These are phyloP conservation scores for Torrubiellomyces zombiae DNA, from an alignment of 2,329 filamentous ascomycete species.

Conservation along the genomic window DNA sequence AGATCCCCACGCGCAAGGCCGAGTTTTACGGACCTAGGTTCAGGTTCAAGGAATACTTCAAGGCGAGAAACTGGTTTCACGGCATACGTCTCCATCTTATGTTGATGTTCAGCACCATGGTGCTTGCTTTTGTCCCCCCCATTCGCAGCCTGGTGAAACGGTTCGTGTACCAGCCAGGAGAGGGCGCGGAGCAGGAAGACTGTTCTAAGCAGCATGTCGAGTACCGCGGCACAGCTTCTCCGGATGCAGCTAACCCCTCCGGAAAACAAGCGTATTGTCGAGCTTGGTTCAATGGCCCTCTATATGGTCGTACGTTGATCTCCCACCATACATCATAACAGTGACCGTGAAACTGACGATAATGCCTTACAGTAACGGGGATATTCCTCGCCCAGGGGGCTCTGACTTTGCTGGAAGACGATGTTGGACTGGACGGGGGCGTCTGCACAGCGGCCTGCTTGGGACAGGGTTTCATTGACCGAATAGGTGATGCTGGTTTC, in stretches of 20 bases:
- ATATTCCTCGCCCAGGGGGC: conserved; percentile 48
- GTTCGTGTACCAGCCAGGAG: conserved; percentile 34
- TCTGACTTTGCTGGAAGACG: conserved; percentile 45
- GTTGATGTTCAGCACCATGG: conserved; percentile 22
- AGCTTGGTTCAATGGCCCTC: conserved; percentile 39
- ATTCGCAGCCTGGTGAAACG: conserved; percentile 26
- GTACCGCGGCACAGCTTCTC: conserved; percentile 46
- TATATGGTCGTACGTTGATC: conserved; percentile 43
- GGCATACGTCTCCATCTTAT: conserved; percentile 34
- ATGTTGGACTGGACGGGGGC: conserved; percentile 44
- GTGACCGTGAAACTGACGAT: not conserved
- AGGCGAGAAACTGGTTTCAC: conserved; percentile 29
- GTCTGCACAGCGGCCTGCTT: conserved; percentile 57
- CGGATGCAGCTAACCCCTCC: conserved; percentile 29
- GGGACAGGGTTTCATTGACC: conserved; percentile 49
- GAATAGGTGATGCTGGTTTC: conserved; percentile 43
- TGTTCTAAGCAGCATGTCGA: conserved; percentile 43
- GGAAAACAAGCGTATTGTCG: conserved; percentile 36
- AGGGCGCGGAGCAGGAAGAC: conserved; percentile 35
- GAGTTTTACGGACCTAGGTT: conserved; percentile 46
- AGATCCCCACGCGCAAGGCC: conserved; percentile 23
- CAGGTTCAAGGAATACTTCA: conserved; percentile 37
- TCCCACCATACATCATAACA: not conserved
- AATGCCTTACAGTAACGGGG: conserved; percentile 39
- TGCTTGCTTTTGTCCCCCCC: conserved; percentile 28